Evolutionary conservation across 1,139 yeast species (phyloP).

Genomic region (Pichia sp.): DNA sequence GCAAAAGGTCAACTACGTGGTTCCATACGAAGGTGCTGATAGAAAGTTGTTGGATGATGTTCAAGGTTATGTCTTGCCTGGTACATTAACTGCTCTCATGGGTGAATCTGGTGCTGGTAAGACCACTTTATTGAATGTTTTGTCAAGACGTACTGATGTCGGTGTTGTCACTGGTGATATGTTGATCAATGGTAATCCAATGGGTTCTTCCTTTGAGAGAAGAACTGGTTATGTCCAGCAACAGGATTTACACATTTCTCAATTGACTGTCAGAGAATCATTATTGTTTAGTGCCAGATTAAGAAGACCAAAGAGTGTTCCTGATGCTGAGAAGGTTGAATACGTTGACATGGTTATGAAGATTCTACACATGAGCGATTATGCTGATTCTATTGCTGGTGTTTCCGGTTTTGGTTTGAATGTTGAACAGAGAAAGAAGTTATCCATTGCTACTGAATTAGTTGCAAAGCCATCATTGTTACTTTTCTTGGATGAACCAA

Average conservation of each 20-base stretch:
- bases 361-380: slow-evolving; percentile 42
- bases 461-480: slow-evolving; percentile 44
- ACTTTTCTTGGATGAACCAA: slow-evolving; percentile 44
- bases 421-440: slow-evolving; percentile 41
- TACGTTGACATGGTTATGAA: slow-evolving; percentile 44
- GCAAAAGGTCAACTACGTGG: slow-evolving; percentile 32
- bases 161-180: slow-evolving; percentile 49
- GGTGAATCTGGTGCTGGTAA: slow-evolving; percentile 72
- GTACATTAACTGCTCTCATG: slow-evolving; percentile 53
- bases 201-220: slow-evolving; percentile 38
- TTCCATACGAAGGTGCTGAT: slow-evolving; percentile 33
- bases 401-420: slow-evolving; percentile 44
- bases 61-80: slow-evolving; percentile 51
- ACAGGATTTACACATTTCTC: slow-evolving; percentile 46
- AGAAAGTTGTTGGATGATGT: slow-evolving; percentile 40
- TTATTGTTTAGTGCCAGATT: slow-evolving; percentile 44
- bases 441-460: slow-evolving; percentile 40
- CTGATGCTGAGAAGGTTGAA: slow-evolving; percentile 38
- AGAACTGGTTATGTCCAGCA: slow-evolving; percentile 53
- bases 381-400: slow-evolving; percentile 52
- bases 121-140: slow-evolving; percentile 50
- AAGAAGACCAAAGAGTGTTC: slow-evolving; percentile 38
- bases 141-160: slow-evolving; percentile 44
- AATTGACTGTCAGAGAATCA: slow-evolving; percentile 45
- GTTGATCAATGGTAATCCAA: slow-evolving; percentile 41